These are phyloP conservation scores for Stenogyne calaminthoides DNA, from an alignment of 305 asterid genomes.

Conservation along the genomic window DNA sequence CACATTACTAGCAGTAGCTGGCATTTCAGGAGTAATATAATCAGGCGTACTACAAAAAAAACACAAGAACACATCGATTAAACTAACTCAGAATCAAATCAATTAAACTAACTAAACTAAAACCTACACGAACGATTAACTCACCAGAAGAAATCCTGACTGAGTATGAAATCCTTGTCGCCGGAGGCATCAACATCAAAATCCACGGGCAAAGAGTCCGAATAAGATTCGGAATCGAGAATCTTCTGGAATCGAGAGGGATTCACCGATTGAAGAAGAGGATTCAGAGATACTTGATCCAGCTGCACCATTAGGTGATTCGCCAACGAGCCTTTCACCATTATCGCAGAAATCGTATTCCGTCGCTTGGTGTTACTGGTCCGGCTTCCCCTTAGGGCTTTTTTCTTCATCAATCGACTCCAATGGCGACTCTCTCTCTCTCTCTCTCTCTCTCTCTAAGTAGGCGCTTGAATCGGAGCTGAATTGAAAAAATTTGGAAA, in stretches of 20 bases:
- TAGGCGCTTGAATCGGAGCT: not conserved
- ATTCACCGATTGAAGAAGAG: slow-evolving; percentile 40
- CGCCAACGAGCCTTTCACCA: slow-evolving; percentile 59
- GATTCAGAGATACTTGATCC: slow-evolving; percentile 45
- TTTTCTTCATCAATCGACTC: slow-evolving; percentile 50
- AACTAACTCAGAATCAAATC: not conserved
- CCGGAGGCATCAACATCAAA: slow-evolving; percentile 41
- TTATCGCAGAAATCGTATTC: slow-evolving; percentile 24
- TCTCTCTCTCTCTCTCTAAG: slow-evolving; percentile 9
- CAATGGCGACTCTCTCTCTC: slow-evolving; percentile 6
- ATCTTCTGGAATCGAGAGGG: slow-evolving; percentile 54
- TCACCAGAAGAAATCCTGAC: slow-evolving; percentile 97
- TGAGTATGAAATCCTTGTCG: slow-evolving; percentile 76
- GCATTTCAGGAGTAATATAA: slow-evolving; percentile 84
- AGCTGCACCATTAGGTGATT: slow-evolving; percentile 59
- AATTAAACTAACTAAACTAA: not conserved
- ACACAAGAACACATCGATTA: slow-evolving; percentile 6
- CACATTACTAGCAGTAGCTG: slow-evolving; percentile 38
- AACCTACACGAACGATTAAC: not conserved
- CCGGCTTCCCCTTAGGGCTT: slow-evolving; percentile 34
- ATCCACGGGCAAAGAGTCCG: slow-evolving; percentile 39
- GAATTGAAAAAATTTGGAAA: not conserved
- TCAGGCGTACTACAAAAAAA: slow-evolving; percentile 74
- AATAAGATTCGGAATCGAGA: slow-evolving; percentile 46
- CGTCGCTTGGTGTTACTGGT: slow-evolving; percentile 29